Evolutionary conservation across 1,139 yeast genomes (phyloP).

Genomic region (Kluyveromyces sp.): DNA sequence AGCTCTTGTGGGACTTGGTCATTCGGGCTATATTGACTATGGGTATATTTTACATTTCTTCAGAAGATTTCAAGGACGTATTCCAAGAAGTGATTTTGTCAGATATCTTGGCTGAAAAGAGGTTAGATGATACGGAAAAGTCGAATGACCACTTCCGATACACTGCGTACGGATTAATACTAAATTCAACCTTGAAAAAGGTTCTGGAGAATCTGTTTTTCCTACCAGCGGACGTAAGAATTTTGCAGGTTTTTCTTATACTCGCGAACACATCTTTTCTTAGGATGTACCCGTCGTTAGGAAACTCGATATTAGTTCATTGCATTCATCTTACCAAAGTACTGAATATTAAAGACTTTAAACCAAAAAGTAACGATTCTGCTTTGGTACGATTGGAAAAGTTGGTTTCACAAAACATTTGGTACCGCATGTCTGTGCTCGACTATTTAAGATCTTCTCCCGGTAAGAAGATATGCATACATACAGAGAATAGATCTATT

Average conservation of each 20-base stretch:
- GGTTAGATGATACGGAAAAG: background rate
- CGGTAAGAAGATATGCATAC: conserved; percentile 17
- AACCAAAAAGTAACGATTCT: conserved; percentile 20
- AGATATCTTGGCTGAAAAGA: conserved; percentile 3
- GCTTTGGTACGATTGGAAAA: conserved; percentile 21
- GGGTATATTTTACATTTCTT: conserved; percentile 26
- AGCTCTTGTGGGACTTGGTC: conserved; percentile 22
- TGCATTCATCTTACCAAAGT: conserved; percentile 23
- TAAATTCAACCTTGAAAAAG: conserved; percentile 15
- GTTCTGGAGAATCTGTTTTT: conserved; percentile 18
- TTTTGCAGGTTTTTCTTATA: conserved; percentile 24
- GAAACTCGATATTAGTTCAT: conserved; percentile 20
- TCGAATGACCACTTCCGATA: conserved; percentile 6
- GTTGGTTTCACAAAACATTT: conserved; percentile 22
- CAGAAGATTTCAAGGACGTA: conserved; percentile 11
- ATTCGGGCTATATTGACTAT: conserved; percentile 28
- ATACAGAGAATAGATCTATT: conserved; percentile 24
- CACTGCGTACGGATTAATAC: conserved; percentile 13
- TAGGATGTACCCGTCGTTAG: conserved; percentile 11
- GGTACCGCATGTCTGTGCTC: conserved; percentile 24
- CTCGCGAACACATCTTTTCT: conserved; percentile 23
- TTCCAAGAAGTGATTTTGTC: conserved; percentile 7
- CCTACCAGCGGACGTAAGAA: conserved; percentile 23
- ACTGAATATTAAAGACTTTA: conserved; percentile 18
- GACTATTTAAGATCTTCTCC: conserved; percentile 27